phyloP scores from a whole-genome alignment of 1,139 yeast genomes.

The Zhuliangozyma parablackwelliae region DNA sequence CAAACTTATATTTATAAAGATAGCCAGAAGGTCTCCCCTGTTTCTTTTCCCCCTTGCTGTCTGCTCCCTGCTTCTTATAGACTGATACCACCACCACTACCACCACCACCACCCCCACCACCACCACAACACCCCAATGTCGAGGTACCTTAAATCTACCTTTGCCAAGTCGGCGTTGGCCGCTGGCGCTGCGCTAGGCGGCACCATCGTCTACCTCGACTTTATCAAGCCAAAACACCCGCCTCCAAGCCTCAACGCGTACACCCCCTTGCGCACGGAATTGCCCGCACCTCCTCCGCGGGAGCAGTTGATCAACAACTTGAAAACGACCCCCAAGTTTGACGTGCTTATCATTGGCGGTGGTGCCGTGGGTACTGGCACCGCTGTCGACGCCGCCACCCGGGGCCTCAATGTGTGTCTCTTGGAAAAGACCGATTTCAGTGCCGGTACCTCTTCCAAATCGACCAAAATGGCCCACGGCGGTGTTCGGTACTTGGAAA shows the following conservation, averaged over 20 bases:
- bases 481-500: slow-evolving; percentile 92
- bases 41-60: background rate
- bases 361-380: slow-evolving; percentile 94
- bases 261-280: slow-evolving; percentile 34
- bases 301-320: slow-evolving; percentile 27
- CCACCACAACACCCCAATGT: slow-evolving; percentile 9
- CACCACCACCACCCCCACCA: background rate
- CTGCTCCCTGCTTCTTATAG: background rate
- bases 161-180: slow-evolving; percentile 32
- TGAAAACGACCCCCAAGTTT: slow-evolving; percentile 46
- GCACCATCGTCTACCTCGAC: slow-evolving; percentile 39
- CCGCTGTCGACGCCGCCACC: slow-evolving; percentile 87
- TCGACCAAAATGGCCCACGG: slow-evolving; percentile 98
- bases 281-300: slow-evolving; percentile 36
- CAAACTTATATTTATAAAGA: no score
- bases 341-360: slow-evolving; percentile 89
- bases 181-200: slow-evolving; percentile 33
- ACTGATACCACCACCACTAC: background rate
- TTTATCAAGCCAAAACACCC: slow-evolving; percentile 37
- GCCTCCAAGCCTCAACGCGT: slow-evolving; percentile 25
- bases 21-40: no score
- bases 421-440: slow-evolving; percentile 84
- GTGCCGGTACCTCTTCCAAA: slow-evolving; percentile 88
- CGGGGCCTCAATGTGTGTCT: slow-evolving; percentile 88
- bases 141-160: slow-evolving; percentile 14